Base-by-base conservation (phyloP, 805 yeast genomes). In the Saturnispora diversa region DNA sequence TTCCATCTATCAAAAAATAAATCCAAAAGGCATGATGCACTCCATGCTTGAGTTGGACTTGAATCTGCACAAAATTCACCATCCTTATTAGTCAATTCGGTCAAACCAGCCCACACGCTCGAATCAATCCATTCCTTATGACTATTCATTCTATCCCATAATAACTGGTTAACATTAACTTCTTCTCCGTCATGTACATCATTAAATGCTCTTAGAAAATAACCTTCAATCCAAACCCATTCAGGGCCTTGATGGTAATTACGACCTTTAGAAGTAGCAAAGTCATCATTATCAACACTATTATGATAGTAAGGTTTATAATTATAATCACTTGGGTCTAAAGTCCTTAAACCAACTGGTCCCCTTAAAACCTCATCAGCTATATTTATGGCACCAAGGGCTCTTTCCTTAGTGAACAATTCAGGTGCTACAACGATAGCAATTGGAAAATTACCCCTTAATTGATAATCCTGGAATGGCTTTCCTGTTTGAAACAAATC, bases 191-290 rank as follows among this genome's bases (percentile, higher is more conserved):
- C 3, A 50, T 78, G 76, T 55, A 81, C 75, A 34, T 64, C 58
- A 28, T 74, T 64, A 52, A 69, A 77, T 0, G 97, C 95, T 47
- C 97, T 73, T 49, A 92, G 62, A 56, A 86, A 90, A 59, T 77
- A 87, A 3, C 98, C 98, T 20, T 72, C 69, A 44, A 78, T 74
- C 97, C 97, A 90, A 25, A 84, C 83, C 98, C 98, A 90, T 58
- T 92, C 98, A 2, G 98, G 98, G 2, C 98, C 98, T 63, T 90
- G 97, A 60, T 90, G 98, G 59, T 90, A 90, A 63, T 92, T 92
- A 53, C 97, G 74, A 23, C 98, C 98, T 62, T 87, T 86, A 2
- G 97, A 71, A 0, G 97, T 87, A 1, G 94, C 86, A 69, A 87
- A 92, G 59, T 90, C 95, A 4, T 71, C 75, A 39, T 74, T 75